Evolutionary conservation across 495 filamentous ascomycete genomes (phyloP).

Genomic region (Clohesyomyces aquaticus): DNA sequence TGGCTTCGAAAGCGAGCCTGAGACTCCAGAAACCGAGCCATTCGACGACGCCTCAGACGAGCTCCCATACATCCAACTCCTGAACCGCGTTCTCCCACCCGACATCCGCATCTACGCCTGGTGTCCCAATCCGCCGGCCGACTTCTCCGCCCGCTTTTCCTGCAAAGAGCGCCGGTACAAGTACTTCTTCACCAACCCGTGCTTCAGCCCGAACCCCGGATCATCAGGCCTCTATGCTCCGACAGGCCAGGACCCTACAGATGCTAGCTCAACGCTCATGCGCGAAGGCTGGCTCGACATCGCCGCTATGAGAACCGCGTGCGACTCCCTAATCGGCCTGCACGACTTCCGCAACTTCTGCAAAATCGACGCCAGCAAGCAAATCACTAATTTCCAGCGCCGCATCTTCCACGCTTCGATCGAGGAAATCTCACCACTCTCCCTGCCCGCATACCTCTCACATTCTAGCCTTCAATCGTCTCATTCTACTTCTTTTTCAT

Average conservation of each 20-base stretch:
- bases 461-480: slow-evolving; percentile 23
- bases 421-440: slow-evolving; percentile 56
- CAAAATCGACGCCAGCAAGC: slow-evolving; percentile 83
- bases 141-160: slow-evolving; percentile 91
- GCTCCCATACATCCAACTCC: slow-evolving; percentile 73
- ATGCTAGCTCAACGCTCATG: not conserved
- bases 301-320: slow-evolving; percentile 79
- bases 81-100: slow-evolving; percentile 85
- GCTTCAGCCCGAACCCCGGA: slow-evolving; percentile 66
- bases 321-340: slow-evolving; percentile 73
- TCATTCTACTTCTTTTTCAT: slow-evolving; percentile 3
- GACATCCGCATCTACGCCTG: slow-evolving; percentile 92
- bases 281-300: slow-evolving; percentile 72
- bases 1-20: not conserved
- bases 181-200: slow-evolving; percentile 97
- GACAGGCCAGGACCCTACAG: not conserved
- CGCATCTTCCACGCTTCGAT: slow-evolving; percentile 77
- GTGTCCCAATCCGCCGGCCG: slow-evolving; percentile 77
- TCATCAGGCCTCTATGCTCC: slow-evolving; percentile 46
- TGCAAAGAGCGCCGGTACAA: slow-evolving; percentile 87
- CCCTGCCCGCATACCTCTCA: slow-evolving; percentile 31
- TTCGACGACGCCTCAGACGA: slow-evolving; percentile 83
- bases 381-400: slow-evolving; percentile 78
- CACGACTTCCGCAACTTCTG: slow-evolving; percentile 99
- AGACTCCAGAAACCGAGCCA: slow-evolving; percentile 32